Percentiles rank a stretch among this genome's conserved stretches.
These are phyloP conservation scores for Aspergillus indologenus DNA, from an alignment of 495 filamentous ascomycete genomes.

Conservation along the genomic window DNA sequence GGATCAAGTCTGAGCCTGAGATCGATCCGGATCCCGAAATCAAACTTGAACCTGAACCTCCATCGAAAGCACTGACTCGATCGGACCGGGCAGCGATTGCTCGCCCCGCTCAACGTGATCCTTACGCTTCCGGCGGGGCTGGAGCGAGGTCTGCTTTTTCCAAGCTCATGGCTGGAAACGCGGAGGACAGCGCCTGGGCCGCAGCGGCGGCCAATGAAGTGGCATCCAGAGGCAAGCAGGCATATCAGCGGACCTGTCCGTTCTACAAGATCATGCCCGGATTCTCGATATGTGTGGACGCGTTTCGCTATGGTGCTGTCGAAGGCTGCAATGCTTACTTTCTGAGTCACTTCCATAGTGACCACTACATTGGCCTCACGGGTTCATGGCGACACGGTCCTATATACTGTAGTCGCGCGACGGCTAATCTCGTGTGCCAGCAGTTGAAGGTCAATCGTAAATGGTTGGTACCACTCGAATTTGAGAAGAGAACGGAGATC, in stretches of 20 bases:
- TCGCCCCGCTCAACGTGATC: slow-evolving; percentile 72
- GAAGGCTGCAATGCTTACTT: slow-evolving; percentile 94
- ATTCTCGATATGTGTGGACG: slow-evolving; percentile 90
- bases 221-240: slow-evolving; percentile 79
- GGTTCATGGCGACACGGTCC: slow-evolving; percentile 88
- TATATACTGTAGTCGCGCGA: slow-evolving; percentile 93
- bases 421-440: slow-evolving; percentile 80
- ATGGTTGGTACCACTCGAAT: slow-evolving; percentile 81
- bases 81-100: slow-evolving; percentile 67
- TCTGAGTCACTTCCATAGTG: slow-evolving; percentile 94
- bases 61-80: slow-evolving; percentile 41
- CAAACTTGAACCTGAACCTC: slow-evolving; percentile 1
- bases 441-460: slow-evolving; percentile 83
- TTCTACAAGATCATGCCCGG: slow-evolving; percentile 98
- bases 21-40: background rate
- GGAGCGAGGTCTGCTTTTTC: slow-evolving; percentile 68
- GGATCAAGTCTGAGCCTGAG: background rate
- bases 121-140: slow-evolving; percentile 53
- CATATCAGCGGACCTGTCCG: slow-evolving; percentile 86
- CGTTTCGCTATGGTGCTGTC: slow-evolving; percentile 92
- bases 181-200: slow-evolving; percentile 88
- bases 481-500: slow-evolving; percentile 76
- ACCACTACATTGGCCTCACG: slow-evolving; percentile 92
- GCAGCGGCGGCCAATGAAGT: slow-evolving; percentile 76
- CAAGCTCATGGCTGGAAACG: slow-evolving; percentile 86